These are phyloP conservation scores for Colletotrichum siamense DNA, from an alignment of 2,329 filamentous ascomycete species.

Conservation along the genomic window DNA sequence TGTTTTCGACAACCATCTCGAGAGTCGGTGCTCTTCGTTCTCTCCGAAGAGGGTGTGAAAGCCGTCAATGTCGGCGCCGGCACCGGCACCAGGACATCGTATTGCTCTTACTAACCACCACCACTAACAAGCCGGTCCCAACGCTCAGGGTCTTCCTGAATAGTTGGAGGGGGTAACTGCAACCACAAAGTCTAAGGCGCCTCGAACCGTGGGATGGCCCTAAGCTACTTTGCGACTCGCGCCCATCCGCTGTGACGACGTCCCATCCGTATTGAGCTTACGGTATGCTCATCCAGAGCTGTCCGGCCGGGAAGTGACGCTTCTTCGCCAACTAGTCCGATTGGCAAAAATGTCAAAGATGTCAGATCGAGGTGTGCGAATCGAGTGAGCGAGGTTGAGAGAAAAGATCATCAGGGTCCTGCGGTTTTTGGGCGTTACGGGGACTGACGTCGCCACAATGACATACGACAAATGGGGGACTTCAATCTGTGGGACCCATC, in stretches of 20 bases:
- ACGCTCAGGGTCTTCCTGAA: background rate
- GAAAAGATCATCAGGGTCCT: conserved; percentile 1
- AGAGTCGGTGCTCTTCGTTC: background rate
- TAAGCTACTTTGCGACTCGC: background rate
- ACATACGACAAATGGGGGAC: background rate
- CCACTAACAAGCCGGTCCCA: background rate
- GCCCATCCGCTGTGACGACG: background rate
- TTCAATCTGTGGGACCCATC: background rate
- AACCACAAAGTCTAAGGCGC: background rate
- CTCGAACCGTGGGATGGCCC: background rate
- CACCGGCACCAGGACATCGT: background rate
- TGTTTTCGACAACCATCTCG: background rate
- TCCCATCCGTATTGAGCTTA: background rate
- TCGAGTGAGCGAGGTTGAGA: background rate
- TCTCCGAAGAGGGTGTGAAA: conserved; percentile 9
- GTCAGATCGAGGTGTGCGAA: background rate
- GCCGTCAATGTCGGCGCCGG: background rate
- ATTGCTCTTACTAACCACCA: background rate
- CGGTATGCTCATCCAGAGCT: background rate
- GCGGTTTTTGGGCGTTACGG: background rate
- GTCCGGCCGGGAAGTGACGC: background rate
- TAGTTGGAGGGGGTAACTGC: background rate
- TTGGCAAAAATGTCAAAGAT: background rate
- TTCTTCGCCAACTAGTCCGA: background rate
- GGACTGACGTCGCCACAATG: background rate